phyloP scores from a whole-genome alignment of 306 rosid species.

The Corylus heterophylla region DNA sequence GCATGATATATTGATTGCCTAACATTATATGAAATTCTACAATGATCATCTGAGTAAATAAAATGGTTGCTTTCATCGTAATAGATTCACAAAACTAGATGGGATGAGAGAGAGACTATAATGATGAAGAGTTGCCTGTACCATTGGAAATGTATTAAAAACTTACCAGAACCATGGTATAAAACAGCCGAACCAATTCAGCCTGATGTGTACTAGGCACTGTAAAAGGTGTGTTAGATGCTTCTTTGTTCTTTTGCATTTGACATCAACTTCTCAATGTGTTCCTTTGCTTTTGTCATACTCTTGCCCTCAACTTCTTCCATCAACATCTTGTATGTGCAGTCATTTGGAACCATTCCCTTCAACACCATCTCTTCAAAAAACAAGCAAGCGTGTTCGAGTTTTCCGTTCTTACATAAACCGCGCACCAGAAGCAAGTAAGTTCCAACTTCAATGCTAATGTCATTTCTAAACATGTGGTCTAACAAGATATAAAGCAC shows the following conservation, averaged over 20 bases:
- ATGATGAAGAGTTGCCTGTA: not conserved
- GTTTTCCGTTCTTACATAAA: constrained; percentile 50
- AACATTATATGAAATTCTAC: not conserved
- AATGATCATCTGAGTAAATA: not conserved
- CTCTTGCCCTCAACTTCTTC: constrained; percentile 52
- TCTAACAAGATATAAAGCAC: constrained; percentile 66
- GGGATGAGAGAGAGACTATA: not conserved
- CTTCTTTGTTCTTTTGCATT: constrained; percentile 6
- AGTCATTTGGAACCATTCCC: constrained; percentile 40
- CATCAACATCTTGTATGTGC: constrained; percentile 43
- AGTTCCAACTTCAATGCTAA: constrained; percentile 60
- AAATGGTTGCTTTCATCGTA: not conserved
- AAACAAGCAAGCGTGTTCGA: constrained; percentile 51
- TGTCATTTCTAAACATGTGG: constrained; percentile 71
- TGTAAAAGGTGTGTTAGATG: not conserved
- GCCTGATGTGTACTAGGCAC: not conserved
- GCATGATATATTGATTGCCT: not conserved
- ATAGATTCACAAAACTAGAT: not conserved
- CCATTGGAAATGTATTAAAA: not conserved
- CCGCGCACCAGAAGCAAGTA: constrained; percentile 61
- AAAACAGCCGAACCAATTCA: not conserved
- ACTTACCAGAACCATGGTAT: not conserved
- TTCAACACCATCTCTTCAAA: constrained; percentile 63
- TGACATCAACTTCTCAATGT: constrained; percentile 53
- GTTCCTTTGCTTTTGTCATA: constrained; percentile 58